These are phyloP conservation scores for Cicer judaicum DNA, from an alignment of 306 rosid species.

Conservation along the genomic window DNA sequence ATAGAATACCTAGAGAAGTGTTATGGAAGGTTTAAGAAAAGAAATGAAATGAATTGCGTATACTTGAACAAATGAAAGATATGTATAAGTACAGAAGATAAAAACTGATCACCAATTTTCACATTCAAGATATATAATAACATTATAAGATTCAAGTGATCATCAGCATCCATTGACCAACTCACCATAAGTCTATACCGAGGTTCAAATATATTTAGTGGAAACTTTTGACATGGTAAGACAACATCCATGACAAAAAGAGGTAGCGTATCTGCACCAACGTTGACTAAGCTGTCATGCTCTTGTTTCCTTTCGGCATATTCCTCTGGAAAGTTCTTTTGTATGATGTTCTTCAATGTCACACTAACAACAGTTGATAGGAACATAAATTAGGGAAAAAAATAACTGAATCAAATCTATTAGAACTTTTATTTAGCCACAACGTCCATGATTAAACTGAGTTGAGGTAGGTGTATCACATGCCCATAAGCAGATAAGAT, in stretches of 20 bases:
- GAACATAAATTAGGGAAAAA: neutral
- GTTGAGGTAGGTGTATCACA: conserved; percentile 1
- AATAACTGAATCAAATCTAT: conserved; percentile 4
- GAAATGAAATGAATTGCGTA: neutral
- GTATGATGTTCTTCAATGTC: conserved; percentile 87
- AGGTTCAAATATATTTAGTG: conserved; percentile 95
- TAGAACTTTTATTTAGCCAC: conserved; percentile 26
- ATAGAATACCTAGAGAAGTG: conserved; percentile 19
- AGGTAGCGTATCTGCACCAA: conserved; percentile 85
- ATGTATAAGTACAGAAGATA: conserved; percentile 1
- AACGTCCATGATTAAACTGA: conserved; percentile 34
- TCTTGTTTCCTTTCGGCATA: conserved; percentile 92
- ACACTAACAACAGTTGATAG: conserved; percentile 68
- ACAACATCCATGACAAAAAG: conserved; percentile 99
- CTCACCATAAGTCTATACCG: conserved; percentile 99
- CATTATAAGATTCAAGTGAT: conserved; percentile 2
- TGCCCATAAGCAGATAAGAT: conserved; percentile 11
- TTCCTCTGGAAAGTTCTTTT: conserved; percentile 91
- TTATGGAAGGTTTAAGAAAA: neutral
- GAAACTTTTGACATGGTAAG: conserved; percentile 89
- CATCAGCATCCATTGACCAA: conserved; percentile 36
- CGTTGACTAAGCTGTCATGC: conserved; percentile 64
- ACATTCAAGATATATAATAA: conserved; percentile 31
- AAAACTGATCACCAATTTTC: conserved; percentile 35
- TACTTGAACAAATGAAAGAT: neutral